These are phyloP conservation scores for Thalia dealbata DNA, from an alignment of 176 grass and related monocot genomes.

Conservation along the genomic window DNA sequence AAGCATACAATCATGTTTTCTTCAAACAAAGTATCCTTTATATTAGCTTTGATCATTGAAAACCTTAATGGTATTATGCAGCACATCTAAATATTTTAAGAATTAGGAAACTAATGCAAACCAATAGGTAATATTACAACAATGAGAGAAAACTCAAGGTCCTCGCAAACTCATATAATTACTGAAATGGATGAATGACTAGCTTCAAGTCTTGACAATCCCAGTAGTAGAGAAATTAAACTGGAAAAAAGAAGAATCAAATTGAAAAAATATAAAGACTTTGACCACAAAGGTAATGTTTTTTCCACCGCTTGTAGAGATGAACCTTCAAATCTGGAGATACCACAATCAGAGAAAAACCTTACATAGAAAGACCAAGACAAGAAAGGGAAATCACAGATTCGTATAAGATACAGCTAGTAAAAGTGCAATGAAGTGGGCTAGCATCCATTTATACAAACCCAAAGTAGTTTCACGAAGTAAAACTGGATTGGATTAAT, in stretches of 20 bases:
- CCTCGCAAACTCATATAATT: neutral
- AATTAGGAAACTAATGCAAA: neutral
- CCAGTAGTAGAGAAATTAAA: neutral
- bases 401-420: too few relatives aligned
- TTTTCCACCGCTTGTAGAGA: too few relatives aligned
- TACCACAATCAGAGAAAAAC: too few relatives aligned
- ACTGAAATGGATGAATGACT: neutral
- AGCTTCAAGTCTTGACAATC: neutral
- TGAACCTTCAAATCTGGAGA: too few relatives aligned
- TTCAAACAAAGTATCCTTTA: constrained; percentile 31
- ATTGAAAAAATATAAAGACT: too few relatives aligned
- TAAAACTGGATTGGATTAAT: too few relatives aligned
- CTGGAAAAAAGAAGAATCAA: neutral
- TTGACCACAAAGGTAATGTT: too few relatives aligned
- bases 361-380: too few relatives aligned
- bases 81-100: neutral
- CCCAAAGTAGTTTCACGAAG: too few relatives aligned
- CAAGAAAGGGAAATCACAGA: too few relatives aligned
- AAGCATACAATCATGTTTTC: constrained; percentile 99
- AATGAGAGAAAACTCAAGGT: neutral
- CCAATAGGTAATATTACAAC: neutral
- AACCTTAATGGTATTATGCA: neutral
- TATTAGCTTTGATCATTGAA: constrained; percentile 24
- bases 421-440: too few relatives aligned
- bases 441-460: too few relatives aligned